Evolutionary conservation across 192 early-diverging fungal species (phyloP).

Genomic region (Gigaspora rosea): DNA sequence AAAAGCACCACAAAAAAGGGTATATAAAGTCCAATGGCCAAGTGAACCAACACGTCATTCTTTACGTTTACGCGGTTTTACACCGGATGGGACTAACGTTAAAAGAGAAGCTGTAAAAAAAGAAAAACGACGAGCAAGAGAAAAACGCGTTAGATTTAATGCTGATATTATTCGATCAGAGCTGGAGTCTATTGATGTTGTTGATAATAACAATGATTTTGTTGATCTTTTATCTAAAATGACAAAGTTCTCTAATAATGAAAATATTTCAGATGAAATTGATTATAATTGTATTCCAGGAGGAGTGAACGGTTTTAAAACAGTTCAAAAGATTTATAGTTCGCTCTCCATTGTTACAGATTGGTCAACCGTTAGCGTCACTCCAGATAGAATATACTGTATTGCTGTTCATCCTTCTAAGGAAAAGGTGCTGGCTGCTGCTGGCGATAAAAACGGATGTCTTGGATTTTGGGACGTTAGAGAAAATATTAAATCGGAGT

Average conservation of each 20-base stretch:
- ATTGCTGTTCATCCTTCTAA: constrained; percentile 58
- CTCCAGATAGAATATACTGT: constrained; percentile 47
- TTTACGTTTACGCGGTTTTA: constrained; percentile 8
- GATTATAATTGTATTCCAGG: constrained; percentile 31
- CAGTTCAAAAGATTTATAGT: constrained; percentile 1
- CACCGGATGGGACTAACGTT: constrained; percentile 19
- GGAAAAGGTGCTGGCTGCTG: constrained; percentile 53
- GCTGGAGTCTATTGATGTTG: background rate
- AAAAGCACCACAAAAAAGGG: constrained; percentile 26
- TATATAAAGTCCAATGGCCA: background rate
- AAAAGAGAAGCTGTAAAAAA: constrained; percentile 11
- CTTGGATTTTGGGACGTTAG: constrained; percentile 65
- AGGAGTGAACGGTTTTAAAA: constrained; percentile 35
- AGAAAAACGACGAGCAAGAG: background rate
- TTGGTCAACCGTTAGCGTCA: constrained; percentile 57
- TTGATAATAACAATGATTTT: constrained; percentile 11
- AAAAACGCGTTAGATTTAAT: background rate
- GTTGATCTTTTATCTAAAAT: background rate
- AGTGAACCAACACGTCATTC: constrained; percentile 18
- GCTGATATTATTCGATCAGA: background rate
- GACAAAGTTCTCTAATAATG: background rate
- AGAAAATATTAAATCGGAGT: constrained; percentile 39
- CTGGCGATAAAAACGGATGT: constrained; percentile 51
- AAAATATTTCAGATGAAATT: constrained; percentile 13
- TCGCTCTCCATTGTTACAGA: background rate